phyloP scores from a whole-genome alignment of 129 eudicot species.

The Ambrosia artemisiifolia region DNA sequence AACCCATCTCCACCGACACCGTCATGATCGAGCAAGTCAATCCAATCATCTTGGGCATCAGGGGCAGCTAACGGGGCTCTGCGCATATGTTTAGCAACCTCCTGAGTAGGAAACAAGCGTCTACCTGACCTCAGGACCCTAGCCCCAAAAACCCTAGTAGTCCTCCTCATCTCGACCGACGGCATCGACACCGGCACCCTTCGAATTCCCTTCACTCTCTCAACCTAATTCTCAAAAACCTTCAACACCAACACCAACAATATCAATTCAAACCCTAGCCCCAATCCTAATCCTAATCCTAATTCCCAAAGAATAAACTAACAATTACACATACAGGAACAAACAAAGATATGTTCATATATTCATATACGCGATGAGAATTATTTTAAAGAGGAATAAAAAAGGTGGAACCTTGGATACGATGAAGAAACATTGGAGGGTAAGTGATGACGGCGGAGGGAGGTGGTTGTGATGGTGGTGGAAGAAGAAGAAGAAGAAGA shows the following conservation, averaged over 20 bases:
- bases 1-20: conserved; percentile 24
- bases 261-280: conserved; percentile 13
- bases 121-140: conserved; percentile 83
- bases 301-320: neutral
- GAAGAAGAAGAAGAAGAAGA: conserved; percentile 19
- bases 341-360: neutral
- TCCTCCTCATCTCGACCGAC: conserved; percentile 67
- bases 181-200: conserved; percentile 38
- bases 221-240: neutral
- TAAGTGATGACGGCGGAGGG: conserved; percentile 22
- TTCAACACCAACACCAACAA: neutral
- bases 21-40: conserved; percentile 38
- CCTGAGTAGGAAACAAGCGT: conserved; percentile 47
- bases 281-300: neutral
- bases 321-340: conserved; percentile 5
- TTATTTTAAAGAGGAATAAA: neutral
- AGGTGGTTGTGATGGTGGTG: neutral
- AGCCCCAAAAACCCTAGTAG: conserved; percentile 75
- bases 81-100: conserved; percentile 23
- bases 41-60: conserved; percentile 31
- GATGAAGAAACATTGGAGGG: conserved; percentile 1
- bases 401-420: conserved; percentile 7
- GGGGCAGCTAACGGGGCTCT: conserved; percentile 19
- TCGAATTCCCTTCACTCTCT: neutral
- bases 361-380: conserved; percentile 7